phyloP scores from a whole-genome alignment of 148 eudicot genomes.

The Rhododendron mucronatum region DNA sequence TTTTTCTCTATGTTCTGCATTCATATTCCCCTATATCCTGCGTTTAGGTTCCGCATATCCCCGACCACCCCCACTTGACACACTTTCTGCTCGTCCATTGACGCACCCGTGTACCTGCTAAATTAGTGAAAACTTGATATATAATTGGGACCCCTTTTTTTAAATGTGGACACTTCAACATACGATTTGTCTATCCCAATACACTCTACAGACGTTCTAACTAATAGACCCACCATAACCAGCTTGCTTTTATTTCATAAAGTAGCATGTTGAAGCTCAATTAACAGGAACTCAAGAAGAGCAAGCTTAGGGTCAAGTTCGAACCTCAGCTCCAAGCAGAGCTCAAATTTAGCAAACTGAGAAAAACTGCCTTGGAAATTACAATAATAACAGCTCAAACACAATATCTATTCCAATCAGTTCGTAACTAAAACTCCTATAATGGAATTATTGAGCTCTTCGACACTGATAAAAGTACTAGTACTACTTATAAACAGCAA shows the following conservation, averaged over 20 bases:
- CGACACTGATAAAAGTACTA: not conserved
- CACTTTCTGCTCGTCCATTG: not conserved
- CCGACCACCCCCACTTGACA: not conserved
- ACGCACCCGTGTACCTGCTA: not conserved
- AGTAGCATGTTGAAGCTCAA: not conserved
- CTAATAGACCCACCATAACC: not conserved
- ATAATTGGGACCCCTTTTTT: not conserved
- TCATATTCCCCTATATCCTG: not conserved
- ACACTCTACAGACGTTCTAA: not conserved
- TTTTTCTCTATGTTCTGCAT: not conserved
- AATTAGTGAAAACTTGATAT: not conserved
- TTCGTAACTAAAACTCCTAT: not conserved
- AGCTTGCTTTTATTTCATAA: not conserved
- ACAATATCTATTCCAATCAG: not conserved
- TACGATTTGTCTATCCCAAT: not conserved
- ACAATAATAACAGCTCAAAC: not conserved
- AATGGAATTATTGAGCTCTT: not conserved
- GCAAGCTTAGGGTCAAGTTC: not conserved
- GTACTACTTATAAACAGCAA: not conserved
- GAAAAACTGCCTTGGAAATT: not conserved
- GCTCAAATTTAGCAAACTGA: not conserved
- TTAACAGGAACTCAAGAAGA: not conserved
- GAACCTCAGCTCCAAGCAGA: not conserved
- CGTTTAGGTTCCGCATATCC: not conserved
- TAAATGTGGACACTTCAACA: not conserved